phyloP scores from a whole-genome alignment of 1,284 basidiomycete genomes.

The Ustilago loliicola region DNA sequence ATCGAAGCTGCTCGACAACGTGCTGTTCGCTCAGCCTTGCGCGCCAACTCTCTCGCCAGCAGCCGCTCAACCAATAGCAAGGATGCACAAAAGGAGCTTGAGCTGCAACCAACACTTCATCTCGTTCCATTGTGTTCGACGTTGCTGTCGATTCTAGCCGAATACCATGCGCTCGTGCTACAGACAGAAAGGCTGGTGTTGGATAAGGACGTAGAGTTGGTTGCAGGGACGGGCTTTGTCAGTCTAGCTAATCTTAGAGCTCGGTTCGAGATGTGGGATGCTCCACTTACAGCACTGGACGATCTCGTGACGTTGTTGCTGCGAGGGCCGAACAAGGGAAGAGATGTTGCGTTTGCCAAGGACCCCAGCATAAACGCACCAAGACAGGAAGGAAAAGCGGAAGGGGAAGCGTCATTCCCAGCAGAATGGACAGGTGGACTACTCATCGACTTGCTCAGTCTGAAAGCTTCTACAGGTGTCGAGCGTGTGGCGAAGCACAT shows the following conservation, averaged over 20 bases:
- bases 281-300: slow-evolving; percentile 46
- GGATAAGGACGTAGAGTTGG: slow-evolving; percentile 34
- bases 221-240: slow-evolving; percentile 42
- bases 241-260: slow-evolving; percentile 53
- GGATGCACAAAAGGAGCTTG: slow-evolving; percentile 25
- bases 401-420: slow-evolving; percentile 16
- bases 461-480: slow-evolving; percentile 46
- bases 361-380: slow-evolving; percentile 2
- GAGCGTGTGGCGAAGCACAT: slow-evolving; percentile 40
- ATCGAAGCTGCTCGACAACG: slow-evolving; percentile 44
- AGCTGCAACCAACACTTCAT: slow-evolving; percentile 47
- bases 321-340: slow-evolving; percentile 27
- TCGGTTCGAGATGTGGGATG: slow-evolving; percentile 49
- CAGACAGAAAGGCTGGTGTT: slow-evolving; percentile 46
- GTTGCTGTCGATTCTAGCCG: slow-evolving; percentile 39
- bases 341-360: slow-evolving; percentile 29
- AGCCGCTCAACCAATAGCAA: slow-evolving; percentile 16
- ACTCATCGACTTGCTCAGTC: slow-evolving; percentile 51
- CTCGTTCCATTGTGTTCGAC: slow-evolving; percentile 54
- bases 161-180: slow-evolving; percentile 48
- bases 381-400: background rate
- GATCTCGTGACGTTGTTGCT: slow-evolving; percentile 39
- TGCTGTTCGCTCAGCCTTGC: slow-evolving; percentile 42
- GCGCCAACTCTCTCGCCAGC: slow-evolving; percentile 38
- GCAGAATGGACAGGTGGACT: slow-evolving; percentile 54